Base-by-base conservation (phyloP, 345 rosid species). In the Populus alba region DNA sequence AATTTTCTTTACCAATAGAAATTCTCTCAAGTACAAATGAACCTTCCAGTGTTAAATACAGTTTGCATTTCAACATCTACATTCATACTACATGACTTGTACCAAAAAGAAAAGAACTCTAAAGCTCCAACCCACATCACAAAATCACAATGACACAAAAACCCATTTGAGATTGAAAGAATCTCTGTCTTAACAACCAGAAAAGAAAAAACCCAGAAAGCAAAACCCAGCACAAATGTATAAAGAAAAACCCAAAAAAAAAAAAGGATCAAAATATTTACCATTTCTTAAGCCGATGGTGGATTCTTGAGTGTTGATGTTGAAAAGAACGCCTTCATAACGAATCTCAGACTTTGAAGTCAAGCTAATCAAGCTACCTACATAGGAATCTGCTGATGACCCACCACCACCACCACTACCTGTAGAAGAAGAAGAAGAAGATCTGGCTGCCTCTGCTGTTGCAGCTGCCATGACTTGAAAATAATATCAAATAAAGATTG, bases 321-420 rank as follows among this genome's bases (percentile, higher is more conserved):
- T 74, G 68, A 78, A 86, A 1, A 89, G 82, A 59, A 83, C 70
- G 71, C 91, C 92, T 75, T 88, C 89, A 75, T 87, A 89, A 3
- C 88, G 83, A 80, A 87, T 89, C 71, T 85, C 86, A 17, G 81
- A 83, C 83, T 86, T 86, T 3, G 87, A 87, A 80, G 83, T 78
- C 59, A 89, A 62, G 86, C 85, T 85, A 1, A 89, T 77, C 83
- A 77, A 77, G 75, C 89, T 83, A 27, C 89, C 89, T 16, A 84
- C 2, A 39, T 81, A 84, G 35, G 86, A 79, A 76, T 87, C 90
- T 13, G 83, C 85, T 43, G 80, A n/a, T 22, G 75, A 33, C 20
- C 37, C 69, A 2, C 69, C 69, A 66, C 37, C 68, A 6, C 68
- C 69, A 31, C 39, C 69, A 20, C 69, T 18, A 15, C 41, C 41